Conservation (phyloP, 805 yeast species). For the Lipomyces spencermartinsiae region DNA sequence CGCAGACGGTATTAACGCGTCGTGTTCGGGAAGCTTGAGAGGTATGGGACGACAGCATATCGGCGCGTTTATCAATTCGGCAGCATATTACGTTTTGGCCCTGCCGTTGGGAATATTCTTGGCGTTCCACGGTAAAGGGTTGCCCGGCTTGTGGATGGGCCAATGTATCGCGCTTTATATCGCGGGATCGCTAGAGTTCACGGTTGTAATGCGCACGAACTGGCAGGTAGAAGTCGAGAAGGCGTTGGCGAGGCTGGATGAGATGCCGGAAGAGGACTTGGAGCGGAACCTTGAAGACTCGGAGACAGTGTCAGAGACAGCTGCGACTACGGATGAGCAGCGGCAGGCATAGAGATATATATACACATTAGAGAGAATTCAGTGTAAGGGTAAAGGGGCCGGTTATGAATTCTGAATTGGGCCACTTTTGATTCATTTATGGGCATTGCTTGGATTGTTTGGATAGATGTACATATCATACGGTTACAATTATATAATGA, state of each 20-base stretch:
- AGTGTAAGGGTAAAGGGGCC: background rate
- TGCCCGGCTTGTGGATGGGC: conserved; percentile 79
- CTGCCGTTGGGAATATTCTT: conserved; percentile 68
- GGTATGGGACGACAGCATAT: conserved; percentile 78
- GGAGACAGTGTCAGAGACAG: background rate
- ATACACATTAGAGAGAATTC: background rate
- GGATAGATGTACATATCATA: background rate
- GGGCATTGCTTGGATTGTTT: background rate
- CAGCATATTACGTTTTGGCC: conserved; percentile 74
- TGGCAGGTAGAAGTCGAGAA: conserved; percentile 39
- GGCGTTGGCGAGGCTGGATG: conserved; percentile 37
- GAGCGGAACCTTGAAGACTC: conserved; percentile 6
- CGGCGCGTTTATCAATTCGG: conserved; percentile 71
- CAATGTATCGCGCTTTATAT: conserved; percentile 51
- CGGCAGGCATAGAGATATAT: background rate
- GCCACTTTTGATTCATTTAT: background rate
- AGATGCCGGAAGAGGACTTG: conserved; percentile 20
- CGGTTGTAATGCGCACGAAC: conserved; percentile 37
- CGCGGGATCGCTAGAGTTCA: conserved; percentile 38
- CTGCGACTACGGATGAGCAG: background rate
- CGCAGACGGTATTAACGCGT: conserved; percentile 72
- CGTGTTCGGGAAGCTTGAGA: conserved; percentile 74
- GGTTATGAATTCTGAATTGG: background rate
- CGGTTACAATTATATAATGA: background rate
- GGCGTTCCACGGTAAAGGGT: conserved; percentile 58